Percentiles rank a stretch among this genome's conserved stretches.
Conservation (phyloP, 2,329 filamentous ascomycete species). For the Helotiales sp. region DNA sequence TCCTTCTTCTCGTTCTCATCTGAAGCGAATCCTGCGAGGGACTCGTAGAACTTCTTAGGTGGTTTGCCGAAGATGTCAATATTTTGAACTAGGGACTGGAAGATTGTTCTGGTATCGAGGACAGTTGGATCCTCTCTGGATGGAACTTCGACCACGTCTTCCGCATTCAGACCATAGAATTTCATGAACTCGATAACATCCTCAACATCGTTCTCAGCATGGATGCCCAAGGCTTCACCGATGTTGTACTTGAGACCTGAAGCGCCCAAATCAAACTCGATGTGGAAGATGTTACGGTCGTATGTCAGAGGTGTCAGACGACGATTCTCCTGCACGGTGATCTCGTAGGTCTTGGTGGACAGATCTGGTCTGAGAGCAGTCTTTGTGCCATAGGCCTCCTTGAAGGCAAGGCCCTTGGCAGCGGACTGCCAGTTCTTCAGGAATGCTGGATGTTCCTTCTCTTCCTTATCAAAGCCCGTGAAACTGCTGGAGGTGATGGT, state of each 20-base stretch:
- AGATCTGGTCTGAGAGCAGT: constrained; percentile 82
- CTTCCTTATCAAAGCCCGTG: constrained; percentile 75
- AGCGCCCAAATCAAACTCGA: constrained; percentile 93
- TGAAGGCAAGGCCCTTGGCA: constrained; percentile 89
- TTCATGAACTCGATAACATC: constrained; percentile 86
- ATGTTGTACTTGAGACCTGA: constrained; percentile 96
- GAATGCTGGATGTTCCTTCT: constrained; percentile 67
- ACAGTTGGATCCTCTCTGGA: constrained; percentile 76
- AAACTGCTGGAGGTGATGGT: constrained; percentile 83
- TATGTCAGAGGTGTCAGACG: constrained; percentile 86
- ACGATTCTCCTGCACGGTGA: constrained; percentile 94
- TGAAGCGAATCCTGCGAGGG: constrained; percentile 81
- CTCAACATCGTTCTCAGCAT: constrained; percentile 86
- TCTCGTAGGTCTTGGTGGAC: constrained; percentile 81
- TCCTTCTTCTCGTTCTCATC: constrained; percentile 83
- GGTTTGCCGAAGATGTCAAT: constrained; percentile 96
- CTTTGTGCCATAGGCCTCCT: constrained; percentile 85
- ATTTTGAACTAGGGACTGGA: constrained; percentile 89
- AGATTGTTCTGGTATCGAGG: constrained; percentile 87
- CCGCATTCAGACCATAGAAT: constrained; percentile 82
- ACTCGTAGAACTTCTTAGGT: constrained; percentile 97
- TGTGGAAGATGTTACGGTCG: constrained; percentile 99
- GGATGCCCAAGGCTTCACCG: constrained; percentile 94
- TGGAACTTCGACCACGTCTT: constrained; percentile 89
- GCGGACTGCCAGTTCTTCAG: constrained; percentile 81